phyloP scores from a whole-genome alignment of 2,329 filamentous ascomycete species.

The Calonectria multiphialidica region DNA sequence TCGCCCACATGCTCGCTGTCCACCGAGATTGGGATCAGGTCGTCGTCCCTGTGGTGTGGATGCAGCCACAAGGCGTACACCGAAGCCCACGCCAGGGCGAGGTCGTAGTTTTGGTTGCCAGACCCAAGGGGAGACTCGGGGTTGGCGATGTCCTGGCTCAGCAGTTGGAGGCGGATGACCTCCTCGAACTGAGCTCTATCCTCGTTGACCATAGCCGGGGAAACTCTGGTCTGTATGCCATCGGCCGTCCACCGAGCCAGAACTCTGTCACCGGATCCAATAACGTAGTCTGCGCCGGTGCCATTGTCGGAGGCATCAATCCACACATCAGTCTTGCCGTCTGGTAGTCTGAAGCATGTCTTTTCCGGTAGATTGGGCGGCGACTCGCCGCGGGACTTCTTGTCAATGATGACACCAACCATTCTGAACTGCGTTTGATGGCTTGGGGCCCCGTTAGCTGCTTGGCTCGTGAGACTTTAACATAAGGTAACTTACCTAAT shows the following conservation, averaged over 20 bases:
- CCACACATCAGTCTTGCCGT: background rate
- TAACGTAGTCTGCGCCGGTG: background rate
- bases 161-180: background rate
- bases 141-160: background rate
- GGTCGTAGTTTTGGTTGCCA: background rate
- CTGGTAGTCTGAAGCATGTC: background rate
- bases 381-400: background rate
- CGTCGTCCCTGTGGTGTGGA: background rate
- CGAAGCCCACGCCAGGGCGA: background rate
- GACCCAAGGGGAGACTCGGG: background rate
- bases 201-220: background rate
- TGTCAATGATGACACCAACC: background rate
- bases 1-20: background rate
- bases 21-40: background rate
- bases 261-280: background rate
- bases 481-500: background rate
- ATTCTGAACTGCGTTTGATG: background rate
- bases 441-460: background rate
- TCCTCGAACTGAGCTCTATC: background rate
- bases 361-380: background rate
- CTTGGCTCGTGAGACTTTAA: background rate
- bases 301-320: background rate
- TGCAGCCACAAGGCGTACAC: background rate
- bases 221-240: background rate
- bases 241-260: background rate